Evolutionary conservation across 768 basidiomycete genomes (phyloP).

Genomic region (Naganishia kalamii): DNA sequence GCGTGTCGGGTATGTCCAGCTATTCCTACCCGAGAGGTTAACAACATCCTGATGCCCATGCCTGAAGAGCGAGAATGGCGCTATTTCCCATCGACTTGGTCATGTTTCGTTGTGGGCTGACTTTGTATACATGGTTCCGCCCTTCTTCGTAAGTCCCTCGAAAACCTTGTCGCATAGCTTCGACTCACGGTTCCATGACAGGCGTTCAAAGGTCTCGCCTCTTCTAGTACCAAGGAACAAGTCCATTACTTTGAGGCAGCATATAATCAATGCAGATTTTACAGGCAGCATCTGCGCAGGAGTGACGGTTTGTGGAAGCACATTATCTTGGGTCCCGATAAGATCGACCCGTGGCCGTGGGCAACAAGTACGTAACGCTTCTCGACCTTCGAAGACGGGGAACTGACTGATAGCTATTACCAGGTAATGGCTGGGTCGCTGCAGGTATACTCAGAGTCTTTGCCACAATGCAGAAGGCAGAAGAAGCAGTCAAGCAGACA

Average conservation of each 20-base stretch:
- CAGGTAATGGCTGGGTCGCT: constrained; percentile 50
- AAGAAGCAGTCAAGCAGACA: not conserved
- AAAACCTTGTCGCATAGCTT: too few relatives aligned
- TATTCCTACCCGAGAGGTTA: not conserved
- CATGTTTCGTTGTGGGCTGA: constrained; percentile 47
- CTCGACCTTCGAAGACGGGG: not conserved
- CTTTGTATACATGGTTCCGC: constrained; percentile 50
- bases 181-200: constrained; percentile 45
- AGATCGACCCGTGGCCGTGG: constrained; percentile 46
- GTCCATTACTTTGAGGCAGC: constrained; percentile 41
- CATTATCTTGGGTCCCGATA: constrained; percentile 39
- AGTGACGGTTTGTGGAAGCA: constrained; percentile 48
- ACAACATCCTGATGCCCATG: not conserved
- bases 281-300: constrained; percentile 46
- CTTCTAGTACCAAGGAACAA: not conserved
- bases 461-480: constrained; percentile 40
- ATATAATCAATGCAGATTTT: constrained; percentile 49
- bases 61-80: constrained; percentile 36
- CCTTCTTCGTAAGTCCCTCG: constrained; percentile 47
- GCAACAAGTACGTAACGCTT: constrained; percentile 29
- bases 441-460: constrained; percentile 48
- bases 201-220: not conserved
- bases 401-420: not conserved
- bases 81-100: constrained; percentile 49
- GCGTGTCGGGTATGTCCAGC: not conserved